Conservation (phyloP, 495 filamentous ascomycete species). For the Daldinia grandis region DNA sequence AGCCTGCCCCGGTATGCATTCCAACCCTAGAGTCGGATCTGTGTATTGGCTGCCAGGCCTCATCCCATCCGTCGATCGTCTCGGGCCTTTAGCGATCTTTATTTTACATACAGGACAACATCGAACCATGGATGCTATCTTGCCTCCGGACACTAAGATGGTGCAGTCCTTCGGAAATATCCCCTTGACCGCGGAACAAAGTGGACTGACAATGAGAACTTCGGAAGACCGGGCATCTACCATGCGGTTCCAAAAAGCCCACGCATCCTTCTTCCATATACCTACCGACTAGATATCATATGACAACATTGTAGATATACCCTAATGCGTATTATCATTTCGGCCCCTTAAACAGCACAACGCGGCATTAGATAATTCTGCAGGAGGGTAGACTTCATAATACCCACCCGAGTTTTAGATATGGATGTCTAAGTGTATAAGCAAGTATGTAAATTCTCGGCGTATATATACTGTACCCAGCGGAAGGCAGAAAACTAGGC, state of each 20-base stretch:
- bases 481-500: not conserved
- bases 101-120: not conserved
- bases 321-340: not conserved
- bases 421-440: not conserved
- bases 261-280: not conserved
- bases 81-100: conserved; percentile 10
- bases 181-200: conserved; percentile 4
- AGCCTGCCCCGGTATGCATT: conserved; percentile 31
- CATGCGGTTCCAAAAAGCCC: not conserved
- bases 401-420: not conserved
- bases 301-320: not conserved
- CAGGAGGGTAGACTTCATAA: not conserved
- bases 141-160: not conserved
- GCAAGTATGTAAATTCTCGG: not conserved
- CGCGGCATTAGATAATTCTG: not conserved
- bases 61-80: conserved; percentile 23
- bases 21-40: conserved; percentile 29
- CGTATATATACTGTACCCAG: not conserved
- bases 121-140: not conserved
- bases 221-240: not conserved
- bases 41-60: conserved; percentile 17
- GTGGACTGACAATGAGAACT: not conserved
- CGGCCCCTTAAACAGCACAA: not conserved
- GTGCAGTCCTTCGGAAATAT: conserved; percentile 5
- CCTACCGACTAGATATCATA: not conserved